These are phyloP conservation scores for Neonectria punicea DNA, from an alignment of 2,329 filamentous ascomycete species.

Conservation along the genomic window DNA sequence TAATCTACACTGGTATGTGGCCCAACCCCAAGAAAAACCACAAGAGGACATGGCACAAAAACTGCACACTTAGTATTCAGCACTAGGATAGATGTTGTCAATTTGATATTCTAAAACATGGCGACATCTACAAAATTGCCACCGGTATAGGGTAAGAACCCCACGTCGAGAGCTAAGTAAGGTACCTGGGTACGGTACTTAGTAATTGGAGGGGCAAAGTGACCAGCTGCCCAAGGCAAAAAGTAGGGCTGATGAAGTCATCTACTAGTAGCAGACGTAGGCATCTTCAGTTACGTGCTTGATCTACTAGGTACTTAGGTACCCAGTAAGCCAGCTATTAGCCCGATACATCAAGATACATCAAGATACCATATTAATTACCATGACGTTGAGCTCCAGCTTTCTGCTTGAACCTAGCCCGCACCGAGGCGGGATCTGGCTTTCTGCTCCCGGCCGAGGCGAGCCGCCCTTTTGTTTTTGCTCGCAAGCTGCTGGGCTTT, in stretches of 20 bases:
- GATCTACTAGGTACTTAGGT: neutral
- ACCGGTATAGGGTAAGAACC: conserved; percentile 31
- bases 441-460: neutral
- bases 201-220: conserved; percentile 16
- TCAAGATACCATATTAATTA: neutral
- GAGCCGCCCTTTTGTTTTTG: neutral
- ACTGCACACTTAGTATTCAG: neutral
- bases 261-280: neutral
- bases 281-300: neutral
- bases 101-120: neutral
- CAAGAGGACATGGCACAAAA: neutral
- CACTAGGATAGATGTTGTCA: neutral
- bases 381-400: conserved; percentile 18
- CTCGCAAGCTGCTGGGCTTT: neutral
- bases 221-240: conserved; percentile 29
- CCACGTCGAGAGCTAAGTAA: too few species aligned
- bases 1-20: too few species aligned
- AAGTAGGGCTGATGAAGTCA: conserved; percentile 42
- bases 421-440: neutral
- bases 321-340: too few species aligned
- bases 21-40: neutral
- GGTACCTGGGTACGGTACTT: neutral
- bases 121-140: neutral
- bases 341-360: too few species aligned
- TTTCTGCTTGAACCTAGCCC: neutral